phyloP scores from a whole-genome alignment of 2,329 filamentous ascomycete genomes.

The Ceratocystis lukuohia region DNA sequence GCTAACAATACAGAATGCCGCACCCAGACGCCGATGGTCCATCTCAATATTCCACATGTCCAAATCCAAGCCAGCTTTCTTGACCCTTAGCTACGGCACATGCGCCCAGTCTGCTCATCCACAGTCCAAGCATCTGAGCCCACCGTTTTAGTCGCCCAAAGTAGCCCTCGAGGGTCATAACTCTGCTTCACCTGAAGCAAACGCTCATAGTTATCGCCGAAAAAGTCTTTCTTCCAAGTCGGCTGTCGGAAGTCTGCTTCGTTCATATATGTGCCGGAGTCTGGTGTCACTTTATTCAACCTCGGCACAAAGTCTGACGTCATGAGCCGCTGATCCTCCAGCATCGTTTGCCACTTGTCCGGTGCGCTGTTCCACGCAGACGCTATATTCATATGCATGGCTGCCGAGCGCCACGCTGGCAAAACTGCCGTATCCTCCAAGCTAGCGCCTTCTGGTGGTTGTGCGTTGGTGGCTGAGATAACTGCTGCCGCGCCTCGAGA shows the following conservation, averaged over 20 bases:
- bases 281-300: slow-evolving; percentile 30
- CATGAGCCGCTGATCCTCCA: slow-evolving; percentile 12
- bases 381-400: slow-evolving; percentile 13
- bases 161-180: slow-evolving; percentile 35
- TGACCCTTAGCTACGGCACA: slow-evolving; percentile 26
- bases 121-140: slow-evolving; percentile 39
- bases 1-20: too few relatives aligned
- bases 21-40: too few relatives aligned
- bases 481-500: slow-evolving; percentile 26
- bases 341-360: slow-evolving; percentile 13
- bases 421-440: slow-evolving; percentile 23
- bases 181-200: slow-evolving; percentile 36
- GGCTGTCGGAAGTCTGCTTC: slow-evolving; percentile 37
- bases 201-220: slow-evolving; percentile 33
- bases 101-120: slow-evolving; percentile 27
- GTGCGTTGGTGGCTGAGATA: slow-evolving; percentile 27
- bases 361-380: slow-evolving; percentile 14
- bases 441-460: slow-evolving; percentile 21
- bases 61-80: neutral
- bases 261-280: slow-evolving; percentile 36
- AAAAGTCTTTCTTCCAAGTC: slow-evolving; percentile 33
- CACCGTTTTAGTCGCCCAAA: slow-evolving; percentile 36
- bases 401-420: slow-evolving; percentile 21
- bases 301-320: slow-evolving; percentile 26
- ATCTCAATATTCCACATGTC: neutral